These are phyloP conservation scores for Coemansia sp. DNA, from an alignment of 192 early-diverging fungal species.

Conservation along the genomic window DNA sequence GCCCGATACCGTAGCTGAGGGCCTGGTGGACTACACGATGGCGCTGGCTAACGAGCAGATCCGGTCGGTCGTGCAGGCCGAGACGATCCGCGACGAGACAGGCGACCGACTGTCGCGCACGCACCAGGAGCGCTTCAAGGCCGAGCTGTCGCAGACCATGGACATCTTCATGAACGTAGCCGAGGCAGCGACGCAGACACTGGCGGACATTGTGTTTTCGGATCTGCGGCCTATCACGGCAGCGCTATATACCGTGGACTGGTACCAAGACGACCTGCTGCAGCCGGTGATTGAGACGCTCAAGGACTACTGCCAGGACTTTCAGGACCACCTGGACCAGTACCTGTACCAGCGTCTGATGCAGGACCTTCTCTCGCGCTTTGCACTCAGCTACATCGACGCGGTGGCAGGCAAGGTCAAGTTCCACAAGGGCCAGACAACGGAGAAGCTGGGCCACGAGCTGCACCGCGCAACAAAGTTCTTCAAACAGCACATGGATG, in stretches of 20 bases:
- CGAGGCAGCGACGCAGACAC: slow-evolving; percentile 66
- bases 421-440: slow-evolving; percentile 66
- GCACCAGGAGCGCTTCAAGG: slow-evolving; percentile 59
- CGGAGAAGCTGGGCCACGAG: slow-evolving; percentile 74
- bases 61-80: slow-evolving; percentile 87
- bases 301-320: slow-evolving; percentile 93
- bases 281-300: slow-evolving; percentile 84
- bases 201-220: slow-evolving; percentile 80
- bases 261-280: slow-evolving; percentile 91
- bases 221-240: slow-evolving; percentile 75
- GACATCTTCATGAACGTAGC: slow-evolving; percentile 91
- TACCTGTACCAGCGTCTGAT: slow-evolving; percentile 85
- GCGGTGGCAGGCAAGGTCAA: slow-evolving; percentile 56
- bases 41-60: slow-evolving; percentile 95
- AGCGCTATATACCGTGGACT: slow-evolving; percentile 74
- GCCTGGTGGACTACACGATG: slow-evolving; percentile 92
- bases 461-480: slow-evolving; percentile 68
- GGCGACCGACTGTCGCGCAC: slow-evolving; percentile 56
- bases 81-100: slow-evolving; percentile 62
- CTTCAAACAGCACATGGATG: slow-evolving; percentile 70
- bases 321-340: slow-evolving; percentile 78
- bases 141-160: slow-evolving; percentile 66
- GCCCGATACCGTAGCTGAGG: slow-evolving; percentile 70
- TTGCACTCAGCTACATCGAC: slow-evolving; percentile 83
- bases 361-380: slow-evolving; percentile 81